Evolutionary conservation across 352 stramenopile genomes (phyloP), one percentile per base, ranked within the genome.

Genomic region (Pythium sp.): DNA sequence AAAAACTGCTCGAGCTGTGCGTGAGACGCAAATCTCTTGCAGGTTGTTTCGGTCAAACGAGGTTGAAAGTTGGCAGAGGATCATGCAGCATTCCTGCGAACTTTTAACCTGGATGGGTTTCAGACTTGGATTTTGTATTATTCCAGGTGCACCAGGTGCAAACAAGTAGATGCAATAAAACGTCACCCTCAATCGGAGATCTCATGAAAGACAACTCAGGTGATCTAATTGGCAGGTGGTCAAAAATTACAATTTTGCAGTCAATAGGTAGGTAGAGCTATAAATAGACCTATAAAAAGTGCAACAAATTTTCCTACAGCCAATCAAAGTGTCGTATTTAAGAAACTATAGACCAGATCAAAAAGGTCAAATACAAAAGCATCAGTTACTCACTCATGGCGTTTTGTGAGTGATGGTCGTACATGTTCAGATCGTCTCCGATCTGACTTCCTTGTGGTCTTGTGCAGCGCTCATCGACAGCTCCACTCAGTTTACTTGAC

Each of bases 401-500:
- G 12, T 1, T 58, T 18, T 18, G 22, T 26, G 54, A 59, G 54
- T 59, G 54, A 59, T 59, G 54, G 28, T 59, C 28, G 4, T 26
- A 1, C 28, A 43, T 1, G 15, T 59, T 43, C 54, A n/a, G 5
- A 38, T 59, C 54, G 26, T 3, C 36, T 59, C 15, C 28, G 54
- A 38, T 24, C 54, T 59, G 54, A 59, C 54, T 59, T 59, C 24
- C 28, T 28, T 59, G 28, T 41, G 54, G 54, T 58, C 41, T 47
- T 26, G 26, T 38, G 15, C 28, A 59, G 28, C 28, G 2, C 12
- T 2, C 1, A 22, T 11, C 6, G 1, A 1, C 2, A 8, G 28
- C 7, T 20, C 41, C 14, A 47, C 14, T 3, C 38, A 47, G 11
- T 47, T n/a, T 1, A 20, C 41, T 47, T n/a, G 12, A 7, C 12